Evolutionary conservation across 352 stramenopile genomes (phyloP), one percentile per base, ranked within the genome.

Genomic region (Globisporangium sylvaticum): DNA sequence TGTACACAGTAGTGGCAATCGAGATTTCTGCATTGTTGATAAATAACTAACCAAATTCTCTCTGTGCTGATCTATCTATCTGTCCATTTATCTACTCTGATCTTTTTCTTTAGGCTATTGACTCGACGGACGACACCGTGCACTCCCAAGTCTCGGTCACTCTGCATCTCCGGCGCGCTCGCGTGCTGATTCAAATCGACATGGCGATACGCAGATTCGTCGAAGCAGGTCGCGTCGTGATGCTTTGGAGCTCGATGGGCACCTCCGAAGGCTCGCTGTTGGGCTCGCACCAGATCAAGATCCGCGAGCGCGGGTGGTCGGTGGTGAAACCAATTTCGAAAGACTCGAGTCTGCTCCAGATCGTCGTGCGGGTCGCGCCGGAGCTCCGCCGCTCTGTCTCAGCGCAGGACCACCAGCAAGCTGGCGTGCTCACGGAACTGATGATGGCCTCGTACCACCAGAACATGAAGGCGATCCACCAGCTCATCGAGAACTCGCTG

Each of bases 401-500:
- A 8, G 8, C 18, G 4, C 3, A 20, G 20, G 46, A 42, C 8
- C 46, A 34, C 22, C 22, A 50, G 18, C 62, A 67, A 18, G 52
- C 37, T 3, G 62, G 62, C 12, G 29, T 67, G 39, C 53, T 62
- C 50, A 62, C 62, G 1, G 50, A 67, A 18, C 34, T 67, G 20
- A 62, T 67, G 3, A 67, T 67, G 50, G 52, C 18, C 12, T 67
- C 62, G 32, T 67, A 67, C 52, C 9, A 37, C 15, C 50, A 62
- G 54, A 67, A 67, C 62, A 42, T 67, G 24, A 6, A 61, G 20
- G 25, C n/a, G 34, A 52, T 67, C 12, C 50, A 62, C 29, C 62
- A 67, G 54, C 22, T 22, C 15, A 62, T 62, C 25, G 62, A 67
- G 32, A 62, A 67, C 46, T 27, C 53, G 0, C 20, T 67, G n/a